These are phyloP conservation scores for Dioscorea alata DNA, from an alignment of 106 monocot genomes.

Conservation along the genomic window DNA sequence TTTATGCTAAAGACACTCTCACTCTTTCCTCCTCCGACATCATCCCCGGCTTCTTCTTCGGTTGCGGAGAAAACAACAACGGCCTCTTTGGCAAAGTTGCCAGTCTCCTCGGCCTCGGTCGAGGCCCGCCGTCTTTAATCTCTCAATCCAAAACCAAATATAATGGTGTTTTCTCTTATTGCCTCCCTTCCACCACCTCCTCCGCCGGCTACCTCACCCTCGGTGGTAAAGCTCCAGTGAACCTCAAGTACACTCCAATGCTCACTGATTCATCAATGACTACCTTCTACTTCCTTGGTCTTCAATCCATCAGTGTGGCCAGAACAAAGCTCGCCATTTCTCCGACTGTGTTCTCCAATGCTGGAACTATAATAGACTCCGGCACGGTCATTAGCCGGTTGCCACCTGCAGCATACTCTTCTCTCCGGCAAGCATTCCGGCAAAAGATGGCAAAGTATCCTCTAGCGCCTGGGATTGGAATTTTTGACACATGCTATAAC, in stretches of 20 bases:
- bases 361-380: conserved; percentile 53
- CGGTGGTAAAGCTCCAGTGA: neutral
- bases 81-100: conserved; percentile 21
- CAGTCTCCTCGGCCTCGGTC: conserved; percentile 41
- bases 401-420: conserved; percentile 37
- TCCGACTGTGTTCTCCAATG: conserved; percentile 18
- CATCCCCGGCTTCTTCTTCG: conserved; percentile 28
- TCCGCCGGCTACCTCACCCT: conserved; percentile 29
- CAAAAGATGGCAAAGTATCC: conserved; percentile 18
- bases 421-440: conserved; percentile 29
- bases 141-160: conserved; percentile 23
- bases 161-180: conserved; percentile 43
- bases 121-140: conserved; percentile 15
- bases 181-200: conserved; percentile 30
- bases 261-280: neutral
- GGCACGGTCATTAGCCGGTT: conserved; percentile 72
- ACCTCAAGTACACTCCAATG: conserved; percentile 31
- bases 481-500: conserved; percentile 23
- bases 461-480: conserved; percentile 14
- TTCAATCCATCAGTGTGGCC: conserved; percentile 28
- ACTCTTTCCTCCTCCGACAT: conserved; percentile 9
- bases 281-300: conserved; percentile 33
- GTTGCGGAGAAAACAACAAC: conserved; percentile 28
- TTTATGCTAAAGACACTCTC: conserved; percentile 12
- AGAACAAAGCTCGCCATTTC: conserved; percentile 18